Evolutionary conservation across 257 asterid genomes (phyloP).

Genomic region (Plantago ovata): DNA sequence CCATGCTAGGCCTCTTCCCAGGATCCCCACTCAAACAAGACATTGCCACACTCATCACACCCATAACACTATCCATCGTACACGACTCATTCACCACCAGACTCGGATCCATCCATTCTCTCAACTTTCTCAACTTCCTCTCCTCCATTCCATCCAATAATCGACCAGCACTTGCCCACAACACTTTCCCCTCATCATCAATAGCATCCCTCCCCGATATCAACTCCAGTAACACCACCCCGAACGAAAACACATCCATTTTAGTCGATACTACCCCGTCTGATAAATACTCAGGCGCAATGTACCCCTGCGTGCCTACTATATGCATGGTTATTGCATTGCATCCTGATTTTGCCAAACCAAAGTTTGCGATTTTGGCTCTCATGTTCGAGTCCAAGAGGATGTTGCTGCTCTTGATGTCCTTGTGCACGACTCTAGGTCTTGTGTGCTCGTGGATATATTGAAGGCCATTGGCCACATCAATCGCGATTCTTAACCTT

Average conservation of each 20-base stretch:
- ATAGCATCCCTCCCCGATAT: slow-evolving; percentile 66
- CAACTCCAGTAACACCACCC: slow-evolving; percentile 87
- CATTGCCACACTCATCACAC: slow-evolving; percentile 58
- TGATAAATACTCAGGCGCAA: slow-evolving; percentile 73
- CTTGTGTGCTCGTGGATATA: slow-evolving; percentile 97
- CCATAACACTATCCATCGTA: slow-evolving; percentile 52
- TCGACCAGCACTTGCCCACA: slow-evolving; percentile 44
- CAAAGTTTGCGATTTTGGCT: slow-evolving; percentile 91
- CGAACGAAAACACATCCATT: slow-evolving; percentile 84
- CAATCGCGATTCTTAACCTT: slow-evolving; percentile 65
- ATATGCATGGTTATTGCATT: slow-evolving; percentile 97
- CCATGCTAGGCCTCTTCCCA: slow-evolving; percentile 78
- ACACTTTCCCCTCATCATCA: slow-evolving; percentile 52
- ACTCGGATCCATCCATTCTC: slow-evolving; percentile 62
- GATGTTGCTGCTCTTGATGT: slow-evolving; percentile 86
- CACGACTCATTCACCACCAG: slow-evolving; percentile 36
- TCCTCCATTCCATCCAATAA: slow-evolving; percentile 52
- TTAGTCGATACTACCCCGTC: slow-evolving; percentile 83
- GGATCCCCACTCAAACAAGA: slow-evolving; percentile 80
- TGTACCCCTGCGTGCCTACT: slow-evolving; percentile 93
- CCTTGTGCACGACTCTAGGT: slow-evolving; percentile 90
- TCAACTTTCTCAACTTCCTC: slow-evolving; percentile 38
- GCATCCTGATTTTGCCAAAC: slow-evolving; percentile 86
- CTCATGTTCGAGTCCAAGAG: slow-evolving; percentile 84
- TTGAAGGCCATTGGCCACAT: slow-evolving; percentile 88